Evolutionary conservation across 2,329 filamentous ascomycete species (phyloP).

Genomic region (Thelonectria blattea): DNA sequence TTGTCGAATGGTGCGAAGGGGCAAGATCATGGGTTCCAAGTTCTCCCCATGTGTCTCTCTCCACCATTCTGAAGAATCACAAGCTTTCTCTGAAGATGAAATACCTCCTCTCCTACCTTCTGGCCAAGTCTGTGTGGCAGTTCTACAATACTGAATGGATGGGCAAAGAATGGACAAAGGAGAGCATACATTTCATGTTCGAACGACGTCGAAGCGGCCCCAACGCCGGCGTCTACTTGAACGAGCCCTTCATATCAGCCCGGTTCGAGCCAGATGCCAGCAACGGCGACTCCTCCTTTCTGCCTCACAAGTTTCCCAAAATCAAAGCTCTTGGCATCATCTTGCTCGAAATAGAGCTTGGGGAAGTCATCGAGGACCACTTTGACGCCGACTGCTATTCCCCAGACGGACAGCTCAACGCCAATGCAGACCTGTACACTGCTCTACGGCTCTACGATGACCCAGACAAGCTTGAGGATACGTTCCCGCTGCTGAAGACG

Average conservation of each 20-base stretch:
- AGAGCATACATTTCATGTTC: conserved; percentile 8
- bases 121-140: conserved; percentile 8
- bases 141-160: conserved; percentile 5
- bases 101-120: conserved; percentile 1
- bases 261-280: not conserved
- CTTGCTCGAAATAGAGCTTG: conserved; percentile 5
- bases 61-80: too few relatives aligned
- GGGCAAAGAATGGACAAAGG: conserved; percentile 5
- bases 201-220: not conserved
- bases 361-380: conserved; percentile 1
- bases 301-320: conserved; percentile 2
- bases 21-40: too few relatives aligned
- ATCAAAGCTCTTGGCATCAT: conserved; percentile 6
- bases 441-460: not conserved
- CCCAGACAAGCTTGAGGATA: not conserved
- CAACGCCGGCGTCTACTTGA: not conserved
- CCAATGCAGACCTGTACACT: not conserved
- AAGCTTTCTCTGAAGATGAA: too few relatives aligned
- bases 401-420: not conserved
- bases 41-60: too few relatives aligned
- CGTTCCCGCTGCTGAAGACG: too few relatives aligned
- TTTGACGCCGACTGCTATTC: not conserved
- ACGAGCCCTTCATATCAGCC: conserved; percentile 6
- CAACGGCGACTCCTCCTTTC: not conserved
- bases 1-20: too few relatives aligned